Conservation (phyloP, 305 asterid species). For the Solanum hybrid region DNA sequence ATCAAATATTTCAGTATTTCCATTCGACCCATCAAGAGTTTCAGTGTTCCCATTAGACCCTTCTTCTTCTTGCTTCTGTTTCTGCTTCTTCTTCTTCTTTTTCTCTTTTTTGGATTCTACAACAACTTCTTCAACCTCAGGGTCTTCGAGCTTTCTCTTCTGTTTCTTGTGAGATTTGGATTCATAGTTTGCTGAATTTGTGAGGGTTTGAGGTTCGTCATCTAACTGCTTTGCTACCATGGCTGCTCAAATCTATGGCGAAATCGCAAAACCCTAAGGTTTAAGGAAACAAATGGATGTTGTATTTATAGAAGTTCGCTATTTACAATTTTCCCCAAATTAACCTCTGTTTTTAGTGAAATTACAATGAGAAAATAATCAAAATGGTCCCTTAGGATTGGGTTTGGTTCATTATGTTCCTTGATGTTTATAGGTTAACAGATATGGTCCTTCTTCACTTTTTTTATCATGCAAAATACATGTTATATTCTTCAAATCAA, state of each 20-base stretch:
- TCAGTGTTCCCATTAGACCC: constrained; percentile 13
- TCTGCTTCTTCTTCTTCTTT: constrained; percentile 24
- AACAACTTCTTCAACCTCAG: constrained; percentile 8
- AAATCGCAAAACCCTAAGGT: constrained; percentile 30
- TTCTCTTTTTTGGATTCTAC: constrained; percentile 27
- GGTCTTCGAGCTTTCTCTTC: constrained; percentile 49
- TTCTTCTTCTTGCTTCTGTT: constrained; percentile 4
- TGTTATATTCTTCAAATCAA: background rate
- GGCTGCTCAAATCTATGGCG: constrained; percentile 1
- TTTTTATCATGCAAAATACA: background rate
- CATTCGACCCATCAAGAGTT: constrained; percentile 10
- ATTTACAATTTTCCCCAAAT: background rate
- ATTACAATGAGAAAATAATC: background rate
- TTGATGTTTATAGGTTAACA: background rate
- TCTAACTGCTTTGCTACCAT: constrained; percentile 29
- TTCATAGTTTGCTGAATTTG: background rate
- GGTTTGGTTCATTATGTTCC: background rate
- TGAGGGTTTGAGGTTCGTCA: constrained; percentile 16
- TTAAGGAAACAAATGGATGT: background rate
- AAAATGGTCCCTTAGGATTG: background rate
- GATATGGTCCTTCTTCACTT: background rate
- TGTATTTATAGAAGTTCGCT: background rate
- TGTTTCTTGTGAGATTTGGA: constrained; percentile 42
- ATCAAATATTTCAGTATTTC: background rate
- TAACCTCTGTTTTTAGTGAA: background rate